Evolutionary conservation across 805 yeast genomes (phyloP), one percentile per base, ranked within the genome.

Genomic region (Groenewaldozyma salmanticensis): DNA sequence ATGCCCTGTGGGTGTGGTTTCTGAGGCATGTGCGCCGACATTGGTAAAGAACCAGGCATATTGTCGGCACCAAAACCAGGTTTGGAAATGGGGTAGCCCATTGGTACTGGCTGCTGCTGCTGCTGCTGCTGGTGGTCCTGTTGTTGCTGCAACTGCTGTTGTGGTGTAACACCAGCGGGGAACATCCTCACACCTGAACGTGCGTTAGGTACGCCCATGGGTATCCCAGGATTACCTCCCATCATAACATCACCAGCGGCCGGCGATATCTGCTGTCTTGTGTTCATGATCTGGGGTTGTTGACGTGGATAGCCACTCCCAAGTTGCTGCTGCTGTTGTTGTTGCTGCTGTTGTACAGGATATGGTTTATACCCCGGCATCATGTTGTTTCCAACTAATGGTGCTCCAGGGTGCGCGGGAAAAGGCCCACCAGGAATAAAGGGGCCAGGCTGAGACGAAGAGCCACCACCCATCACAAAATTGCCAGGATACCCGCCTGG

Each of bases 51-150:
- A 9, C 29, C 44, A 13, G 42, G 38, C 5, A 11, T 20, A 11
- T 15, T 29, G 13, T 5, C 44, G 21, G 19, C 22, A 9, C 5
- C 42, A 15, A 15, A 20, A 5, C 27, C 41, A 3, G 35, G 7
- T 4, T n/a, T 9, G 3, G 17, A 16, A 15, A 17, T 11, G 11
- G 27, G 37, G 5, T 21, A 4, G 19, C 5, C 27, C 5, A 27
- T 18, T 3, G 31, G 17, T 7, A 4, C 38, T 2, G 33, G 39
- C 32, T 43, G 46, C 17, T 17, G 31, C 21, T 39, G 44, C 17
- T 41, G 43, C 11, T 31, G 39, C 15, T 35, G 43, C 16, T 33
- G 53, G 36, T 49, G 59, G 27, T 41, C 52, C 38, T 45, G 52
- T 21, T 42, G 50, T 20, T 49, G 53, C 33, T 47, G 56, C 31